phyloP scores from a whole-genome alignment of 768 basidiomycete species.

The Suillus bovinus region DNA sequence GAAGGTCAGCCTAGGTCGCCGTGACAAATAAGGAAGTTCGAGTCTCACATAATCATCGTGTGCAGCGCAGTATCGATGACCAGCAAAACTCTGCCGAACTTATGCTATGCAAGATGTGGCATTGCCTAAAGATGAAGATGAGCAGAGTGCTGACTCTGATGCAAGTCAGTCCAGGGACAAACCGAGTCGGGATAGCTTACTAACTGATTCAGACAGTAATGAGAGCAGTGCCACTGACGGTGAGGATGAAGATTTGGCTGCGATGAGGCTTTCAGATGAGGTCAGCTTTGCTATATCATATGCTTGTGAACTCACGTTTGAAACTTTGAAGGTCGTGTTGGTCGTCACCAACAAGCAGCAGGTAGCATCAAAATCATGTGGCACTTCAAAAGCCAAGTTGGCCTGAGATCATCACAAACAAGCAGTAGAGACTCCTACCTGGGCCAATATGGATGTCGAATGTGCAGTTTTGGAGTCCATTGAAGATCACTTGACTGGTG shows the following conservation, averaged over 20 bases:
- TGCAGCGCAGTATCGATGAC: not conserved
- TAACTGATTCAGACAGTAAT: not conserved
- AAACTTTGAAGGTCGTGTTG: not conserved
- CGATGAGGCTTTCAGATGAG: not conserved
- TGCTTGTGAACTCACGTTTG: not conserved
- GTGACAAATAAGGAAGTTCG: not conserved
- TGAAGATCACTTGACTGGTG: too few relatives aligned
- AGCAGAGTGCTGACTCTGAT: not conserved
- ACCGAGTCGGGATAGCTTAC: not conserved
- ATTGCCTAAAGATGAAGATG: not conserved
- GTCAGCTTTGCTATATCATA: not conserved
- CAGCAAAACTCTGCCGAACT: not conserved
- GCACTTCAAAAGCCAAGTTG: not conserved
- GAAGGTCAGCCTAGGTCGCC: not conserved
- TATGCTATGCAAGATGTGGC: not conserved
- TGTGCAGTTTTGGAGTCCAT: too few relatives aligned
- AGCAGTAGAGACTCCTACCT: not conserved
- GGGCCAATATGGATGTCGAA: not conserved
- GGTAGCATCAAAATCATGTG: not conserved
- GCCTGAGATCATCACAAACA: not conserved
- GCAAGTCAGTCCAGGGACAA: not conserved
- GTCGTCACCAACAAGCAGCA: not conserved
- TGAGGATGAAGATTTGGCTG: not conserved
- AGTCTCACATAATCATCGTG: not conserved
- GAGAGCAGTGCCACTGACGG: not conserved